These are phyloP conservation scores for Flaveria sonorensis DNA, from an alignment of 129 eudicot genomes.

Conservation along the genomic window DNA sequence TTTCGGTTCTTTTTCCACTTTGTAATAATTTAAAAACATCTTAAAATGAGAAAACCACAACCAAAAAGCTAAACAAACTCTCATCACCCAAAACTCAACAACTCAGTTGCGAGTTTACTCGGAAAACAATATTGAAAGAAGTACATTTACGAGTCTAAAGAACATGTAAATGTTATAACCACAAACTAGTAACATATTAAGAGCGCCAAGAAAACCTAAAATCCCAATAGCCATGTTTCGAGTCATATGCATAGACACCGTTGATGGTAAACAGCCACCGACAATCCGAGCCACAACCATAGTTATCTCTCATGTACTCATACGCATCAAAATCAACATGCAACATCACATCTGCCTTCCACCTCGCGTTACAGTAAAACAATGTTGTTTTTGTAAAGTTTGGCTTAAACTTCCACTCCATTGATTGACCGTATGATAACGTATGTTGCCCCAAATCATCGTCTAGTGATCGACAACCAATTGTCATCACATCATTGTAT, in stretches of 20 bases:
- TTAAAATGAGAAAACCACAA: constrained; percentile 24
- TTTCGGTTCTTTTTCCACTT: neutral
- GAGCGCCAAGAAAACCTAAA: constrained; percentile 33
- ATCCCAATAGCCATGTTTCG: constrained; percentile 29
- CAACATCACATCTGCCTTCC: constrained; percentile 20
- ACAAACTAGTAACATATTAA: neutral
- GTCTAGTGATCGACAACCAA: constrained; percentile 34
- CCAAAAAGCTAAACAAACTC: constrained; percentile 13
- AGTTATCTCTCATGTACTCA: constrained; percentile 34
- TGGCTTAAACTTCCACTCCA: constrained; percentile 39
- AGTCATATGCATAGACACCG: constrained; percentile 28
- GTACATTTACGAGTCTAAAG: neutral
- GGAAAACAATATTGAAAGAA: neutral
- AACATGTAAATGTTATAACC: neutral
- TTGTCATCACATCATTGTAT: constrained; percentile 25
- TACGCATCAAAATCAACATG: constrained; percentile 32
- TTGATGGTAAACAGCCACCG: constrained; percentile 33
- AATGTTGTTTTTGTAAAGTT: constrained; percentile 33
- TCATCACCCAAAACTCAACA: neutral
- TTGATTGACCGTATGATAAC: constrained; percentile 23
- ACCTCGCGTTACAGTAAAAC: constrained; percentile 30
- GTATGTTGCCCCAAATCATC: constrained; percentile 35
- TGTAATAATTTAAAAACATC: constrained; percentile 3
- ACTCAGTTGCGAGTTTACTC: constrained; percentile 18
- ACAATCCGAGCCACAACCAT: constrained; percentile 36